phyloP scores from a whole-genome alignment of 805 yeast genomes.

The Candida verbasci region DNA sequence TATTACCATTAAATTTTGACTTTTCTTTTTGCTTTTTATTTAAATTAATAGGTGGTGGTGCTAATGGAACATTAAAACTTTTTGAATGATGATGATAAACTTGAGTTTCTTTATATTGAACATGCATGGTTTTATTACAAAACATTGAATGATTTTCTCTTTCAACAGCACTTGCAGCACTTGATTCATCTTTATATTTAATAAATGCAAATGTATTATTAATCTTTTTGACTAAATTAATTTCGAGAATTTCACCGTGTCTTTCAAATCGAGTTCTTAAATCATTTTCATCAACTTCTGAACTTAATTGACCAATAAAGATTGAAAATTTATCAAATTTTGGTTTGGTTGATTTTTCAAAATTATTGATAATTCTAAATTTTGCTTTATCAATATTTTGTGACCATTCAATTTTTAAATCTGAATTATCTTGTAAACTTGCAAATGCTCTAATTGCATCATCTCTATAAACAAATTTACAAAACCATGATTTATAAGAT shows the following conservation, averaged over 20 bases:
- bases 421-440: conserved; percentile 50
- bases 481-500: conserved; percentile 57
- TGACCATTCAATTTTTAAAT: conserved; percentile 72
- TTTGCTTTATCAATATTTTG: conserved; percentile 62
- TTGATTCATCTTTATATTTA: conserved; percentile 54
- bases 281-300: conserved; percentile 49
- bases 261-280: conserved; percentile 54
- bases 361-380: not conserved
- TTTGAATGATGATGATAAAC: conserved; percentile 3
- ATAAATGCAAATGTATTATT: conserved; percentile 68
- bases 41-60: conserved; percentile 79
- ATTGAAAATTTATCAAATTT: conserved; percentile 62
- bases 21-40: conserved; percentile 18
- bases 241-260: conserved; percentile 63
- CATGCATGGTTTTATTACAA: conserved; percentile 72
- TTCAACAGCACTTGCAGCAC: conserved; percentile 87
- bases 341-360: not conserved
- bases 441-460: conserved; percentile 88
- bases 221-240: conserved; percentile 49
- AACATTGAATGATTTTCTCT: conserved; percentile 78
- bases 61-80: conserved; percentile 41
- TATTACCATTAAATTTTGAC: conserved; percentile 13
- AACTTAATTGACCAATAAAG: conserved; percentile 73
- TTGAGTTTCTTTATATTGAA: conserved; percentile 67
- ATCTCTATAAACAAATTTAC: conserved; percentile 74